Evolutionary conservation across 2,329 filamentous ascomycete genomes (phyloP).

Genomic region (Botrytis aclada): DNA sequence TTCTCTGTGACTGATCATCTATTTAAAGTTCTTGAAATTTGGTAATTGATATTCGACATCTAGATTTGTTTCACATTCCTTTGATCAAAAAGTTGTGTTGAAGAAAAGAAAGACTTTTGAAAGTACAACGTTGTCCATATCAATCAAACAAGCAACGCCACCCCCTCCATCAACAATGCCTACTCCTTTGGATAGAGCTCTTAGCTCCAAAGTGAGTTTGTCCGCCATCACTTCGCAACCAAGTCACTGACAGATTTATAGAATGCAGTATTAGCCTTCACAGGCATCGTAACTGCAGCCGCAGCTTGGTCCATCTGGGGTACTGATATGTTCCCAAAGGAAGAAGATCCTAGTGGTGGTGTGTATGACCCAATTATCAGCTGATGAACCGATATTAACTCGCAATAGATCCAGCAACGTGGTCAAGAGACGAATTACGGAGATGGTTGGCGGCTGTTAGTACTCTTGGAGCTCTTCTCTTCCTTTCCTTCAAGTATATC

Average conservation of each 20-base stretch:
- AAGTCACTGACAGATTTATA: constrained; percentile 37
- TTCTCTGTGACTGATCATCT: background rate
- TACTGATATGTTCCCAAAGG: constrained; percentile 71
- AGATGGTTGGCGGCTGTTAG: constrained; percentile 79
- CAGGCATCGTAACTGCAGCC: constrained; percentile 75
- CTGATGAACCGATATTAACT: background rate
- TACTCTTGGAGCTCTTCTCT: constrained; percentile 26
- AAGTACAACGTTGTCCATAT: background rate
- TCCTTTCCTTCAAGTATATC: constrained; percentile 6
- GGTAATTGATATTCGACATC: background rate
- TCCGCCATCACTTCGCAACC: background rate
- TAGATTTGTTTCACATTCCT: too few relatives aligned
- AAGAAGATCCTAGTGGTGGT: constrained; percentile 74
- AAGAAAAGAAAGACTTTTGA: background rate
- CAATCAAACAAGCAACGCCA: background rate
- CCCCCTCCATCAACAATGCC: constrained; percentile 51
- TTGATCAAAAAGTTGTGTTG: background rate
- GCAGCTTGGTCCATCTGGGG: constrained; percentile 85
- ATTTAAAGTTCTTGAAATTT: background rate
- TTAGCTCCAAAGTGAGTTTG: constrained; percentile 63
- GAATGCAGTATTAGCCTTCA: constrained; percentile 74
- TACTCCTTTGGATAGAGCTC: constrained; percentile 63
- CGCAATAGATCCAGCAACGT: constrained; percentile 57
- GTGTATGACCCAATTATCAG: constrained; percentile 34
- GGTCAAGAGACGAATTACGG: constrained; percentile 77